These are phyloP conservation scores for Clarkia xantiana DNA, from an alignment of 345 rosid genomes.

Conservation along the genomic window DNA sequence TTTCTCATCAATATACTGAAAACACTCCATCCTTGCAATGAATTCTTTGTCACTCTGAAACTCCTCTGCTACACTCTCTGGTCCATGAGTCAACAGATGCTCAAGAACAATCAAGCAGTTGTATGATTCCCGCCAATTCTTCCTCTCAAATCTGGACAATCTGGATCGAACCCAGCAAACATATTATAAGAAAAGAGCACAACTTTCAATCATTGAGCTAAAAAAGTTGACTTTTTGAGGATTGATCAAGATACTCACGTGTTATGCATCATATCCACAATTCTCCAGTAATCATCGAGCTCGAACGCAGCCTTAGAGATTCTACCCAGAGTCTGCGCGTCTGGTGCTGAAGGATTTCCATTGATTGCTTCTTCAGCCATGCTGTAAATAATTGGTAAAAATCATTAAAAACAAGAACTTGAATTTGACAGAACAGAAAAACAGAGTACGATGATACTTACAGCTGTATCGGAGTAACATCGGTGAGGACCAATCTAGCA, in stretches of 20 bases:
- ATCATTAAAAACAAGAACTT: background rate
- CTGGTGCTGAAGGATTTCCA: constrained; percentile 52
- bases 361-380: constrained; percentile 76
- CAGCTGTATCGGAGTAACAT: constrained; percentile 69
- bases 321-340: constrained; percentile 44
- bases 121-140: constrained; percentile 65
- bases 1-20: constrained; percentile 65
- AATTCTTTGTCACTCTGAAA: constrained; percentile 47
- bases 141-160: constrained; percentile 53
- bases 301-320: constrained; percentile 93
- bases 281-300: constrained; percentile 67
- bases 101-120: constrained; percentile 63
- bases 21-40: constrained; percentile 34
- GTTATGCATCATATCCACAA: constrained; percentile 64
- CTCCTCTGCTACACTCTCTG: constrained; percentile 71
- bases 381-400: constrained; percentile 17
- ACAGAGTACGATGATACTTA: constrained; percentile 8
- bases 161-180: constrained; percentile 13
- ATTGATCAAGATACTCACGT: constrained; percentile 24
- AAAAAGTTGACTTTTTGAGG: too few relatives aligned
- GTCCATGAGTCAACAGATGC: constrained; percentile 83
- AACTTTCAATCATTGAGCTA: too few relatives aligned
- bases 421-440: background rate
- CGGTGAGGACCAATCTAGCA: constrained; percentile 81
- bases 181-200: background rate